phyloP scores from a whole-genome alignment of 345 rosid genomes.

The Eutrema yunnanense region DNA sequence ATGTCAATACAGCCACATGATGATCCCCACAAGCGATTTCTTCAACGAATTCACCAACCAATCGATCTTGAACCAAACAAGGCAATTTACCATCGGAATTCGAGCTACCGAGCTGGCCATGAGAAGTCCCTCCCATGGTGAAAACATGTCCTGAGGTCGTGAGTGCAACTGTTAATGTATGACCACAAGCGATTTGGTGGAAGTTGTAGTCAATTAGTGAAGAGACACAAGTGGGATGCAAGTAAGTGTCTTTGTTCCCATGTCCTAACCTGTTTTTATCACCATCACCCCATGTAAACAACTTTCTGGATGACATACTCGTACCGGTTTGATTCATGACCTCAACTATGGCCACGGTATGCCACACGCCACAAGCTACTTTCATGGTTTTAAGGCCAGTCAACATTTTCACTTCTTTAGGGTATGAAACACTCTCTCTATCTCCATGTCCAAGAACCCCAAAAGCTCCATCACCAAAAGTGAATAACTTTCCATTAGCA shows the following conservation, averaged over 20 bases:
- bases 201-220: conserved; percentile 88
- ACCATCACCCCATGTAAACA: conserved; percentile 99
- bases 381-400: conserved; percentile 68
- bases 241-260: conserved; percentile 75
- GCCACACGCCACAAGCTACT: conserved; percentile 97
- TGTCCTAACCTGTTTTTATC: conserved; percentile 86
- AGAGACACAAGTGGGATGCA: conserved; percentile 81
- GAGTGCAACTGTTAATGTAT: conserved; percentile 78
- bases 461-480: conserved; percentile 91
- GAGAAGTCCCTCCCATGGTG: conserved; percentile 69
- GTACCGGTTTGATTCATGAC: conserved; percentile 55
- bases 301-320: conserved; percentile 50
- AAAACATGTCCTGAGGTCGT: conserved; percentile 95
- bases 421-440: conserved; percentile 57
- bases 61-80: conserved; percentile 69
- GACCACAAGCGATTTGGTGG: conserved; percentile 83
- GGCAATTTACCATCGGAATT: conserved; percentile 67
- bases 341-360: conserved; percentile 94
- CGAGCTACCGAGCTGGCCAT: conserved; percentile 80
- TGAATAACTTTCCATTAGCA: conserved; percentile 77
- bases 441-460: conserved; percentile 95
- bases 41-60: conserved; percentile 93
- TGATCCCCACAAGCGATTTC: conserved; percentile 86
- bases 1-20: conserved; percentile 81
- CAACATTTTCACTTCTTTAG: conserved; percentile 70